Conservation (phyloP, 305 asterid genomes). For the Ilex paraguariensis region DNA sequence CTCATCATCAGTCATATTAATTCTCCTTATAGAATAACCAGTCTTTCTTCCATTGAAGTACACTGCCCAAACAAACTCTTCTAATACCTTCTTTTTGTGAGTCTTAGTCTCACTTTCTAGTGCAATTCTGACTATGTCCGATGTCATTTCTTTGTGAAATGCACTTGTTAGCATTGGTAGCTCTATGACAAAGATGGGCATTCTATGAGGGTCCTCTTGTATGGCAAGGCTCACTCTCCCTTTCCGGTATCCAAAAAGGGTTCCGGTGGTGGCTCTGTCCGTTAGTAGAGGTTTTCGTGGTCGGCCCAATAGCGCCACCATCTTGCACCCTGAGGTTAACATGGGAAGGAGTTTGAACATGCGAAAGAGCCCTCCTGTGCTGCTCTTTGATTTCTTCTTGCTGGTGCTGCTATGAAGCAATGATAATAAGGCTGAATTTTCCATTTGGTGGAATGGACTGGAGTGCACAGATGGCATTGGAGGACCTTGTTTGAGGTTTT, state of each 20-base stretch:
- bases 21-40: slow-evolving; percentile 72
- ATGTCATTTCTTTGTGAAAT: slow-evolving; percentile 77
- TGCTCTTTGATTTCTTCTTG: slow-evolving; percentile 37
- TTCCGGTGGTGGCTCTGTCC: slow-evolving; percentile 71
- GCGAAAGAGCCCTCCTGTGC: slow-evolving; percentile 55
- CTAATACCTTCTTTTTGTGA: slow-evolving; percentile 55
- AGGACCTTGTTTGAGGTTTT: background rate
- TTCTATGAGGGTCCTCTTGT: slow-evolving; percentile 82
- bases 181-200: slow-evolving; percentile 72
- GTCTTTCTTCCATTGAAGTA: slow-evolving; percentile 73
- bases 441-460: slow-evolving; percentile 48
- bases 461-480: slow-evolving; percentile 45
- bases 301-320: slow-evolving; percentile 73
- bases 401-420: slow-evolving; percentile 32
- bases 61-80: slow-evolving; percentile 90
- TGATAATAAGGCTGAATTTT: slow-evolving; percentile 54
- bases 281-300: slow-evolving; percentile 55
- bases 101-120: slow-evolving; percentile 75
- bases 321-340: slow-evolving; percentile 87
- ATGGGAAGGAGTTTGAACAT: slow-evolving; percentile 93
- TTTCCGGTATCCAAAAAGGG: slow-evolving; percentile 72
- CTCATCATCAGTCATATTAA: slow-evolving; percentile 70
- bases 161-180: slow-evolving; percentile 66
- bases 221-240: slow-evolving; percentile 67
- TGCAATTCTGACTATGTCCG: slow-evolving; percentile 65